A percentile compares a stretch with the other conserved stretches of the same genome.
Conservation (phyloP, 306 rosid species). For the Dryas alaskensis region DNA sequence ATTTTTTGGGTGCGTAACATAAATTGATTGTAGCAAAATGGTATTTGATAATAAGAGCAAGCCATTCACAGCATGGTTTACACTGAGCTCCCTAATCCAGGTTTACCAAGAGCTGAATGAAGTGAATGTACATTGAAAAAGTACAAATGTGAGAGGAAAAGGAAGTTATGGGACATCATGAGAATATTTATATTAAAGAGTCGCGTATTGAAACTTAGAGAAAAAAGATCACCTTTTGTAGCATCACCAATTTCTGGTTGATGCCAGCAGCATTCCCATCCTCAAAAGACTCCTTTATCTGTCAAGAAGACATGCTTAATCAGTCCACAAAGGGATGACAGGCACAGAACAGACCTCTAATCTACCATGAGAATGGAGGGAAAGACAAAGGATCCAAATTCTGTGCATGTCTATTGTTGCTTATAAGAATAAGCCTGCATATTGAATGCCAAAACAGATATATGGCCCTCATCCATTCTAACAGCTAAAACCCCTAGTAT, state of each 20-base stretch:
- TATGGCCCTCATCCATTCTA: neutral
- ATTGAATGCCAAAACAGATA: neutral
- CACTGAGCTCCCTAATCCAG: neutral
- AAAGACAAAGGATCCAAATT: neutral
- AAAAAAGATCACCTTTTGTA: slow-evolving; percentile 49
- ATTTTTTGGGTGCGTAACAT: neutral
- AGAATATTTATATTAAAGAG: neutral
- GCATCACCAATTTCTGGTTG: slow-evolving; percentile 43
- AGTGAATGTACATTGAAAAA: neutral
- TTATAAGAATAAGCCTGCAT: neutral
- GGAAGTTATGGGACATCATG: slow-evolving; percentile 3
- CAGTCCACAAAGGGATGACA: slow-evolving; percentile 11
- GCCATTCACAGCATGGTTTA: neutral
- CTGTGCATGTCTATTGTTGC: neutral
- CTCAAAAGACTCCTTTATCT: slow-evolving; percentile 47
- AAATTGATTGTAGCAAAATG: neutral
- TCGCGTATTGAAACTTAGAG: neutral
- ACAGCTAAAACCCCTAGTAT: neutral
- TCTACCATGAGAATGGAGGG: neutral
- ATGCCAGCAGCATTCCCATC: slow-evolving; percentile 37
- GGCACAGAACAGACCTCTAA: neutral
- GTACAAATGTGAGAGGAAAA: neutral
- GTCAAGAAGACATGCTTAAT: slow-evolving; percentile 24
- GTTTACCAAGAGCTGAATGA: neutral
- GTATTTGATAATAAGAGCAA: neutral